phyloP scores from a whole-genome alignment of 2,329 filamentous ascomycete genomes.

The Metarhizium brunneum region DNA sequence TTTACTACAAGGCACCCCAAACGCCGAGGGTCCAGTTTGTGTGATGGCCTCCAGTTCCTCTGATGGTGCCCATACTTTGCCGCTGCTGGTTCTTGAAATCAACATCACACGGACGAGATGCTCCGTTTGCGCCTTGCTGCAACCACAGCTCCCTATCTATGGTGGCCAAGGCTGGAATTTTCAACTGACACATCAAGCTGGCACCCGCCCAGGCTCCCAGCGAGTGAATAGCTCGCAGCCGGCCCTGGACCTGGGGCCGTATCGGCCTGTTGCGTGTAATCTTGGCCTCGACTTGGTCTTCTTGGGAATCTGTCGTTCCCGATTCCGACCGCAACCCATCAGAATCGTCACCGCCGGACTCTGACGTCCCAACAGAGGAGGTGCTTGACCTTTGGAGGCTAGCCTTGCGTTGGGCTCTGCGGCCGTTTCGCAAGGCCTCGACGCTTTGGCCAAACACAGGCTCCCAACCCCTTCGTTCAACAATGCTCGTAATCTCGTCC shows the following conservation, averaged over 20 bases:
- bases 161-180: slow-evolving; percentile 58
- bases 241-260: slow-evolving; percentile 41
- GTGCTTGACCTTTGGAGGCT: slow-evolving; percentile 11
- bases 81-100: slow-evolving; percentile 49
- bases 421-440: slow-evolving; percentile 40
- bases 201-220: slow-evolving; percentile 68
- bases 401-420: slow-evolving; percentile 26
- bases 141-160: slow-evolving; percentile 65
- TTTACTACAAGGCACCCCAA: slow-evolving; percentile 43
- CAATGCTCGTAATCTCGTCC: slow-evolving; percentile 60
- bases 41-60: slow-evolving; percentile 27
- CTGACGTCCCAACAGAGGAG: slow-evolving; percentile 14
- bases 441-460: slow-evolving; percentile 61
- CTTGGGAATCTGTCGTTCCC: slow-evolving; percentile 15
- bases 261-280: slow-evolving; percentile 22
- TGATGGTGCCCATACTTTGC: slow-evolving; percentile 51
- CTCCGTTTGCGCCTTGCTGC: slow-evolving; percentile 55
- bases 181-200: slow-evolving; percentile 59
- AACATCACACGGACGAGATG: slow-evolving; percentile 49
- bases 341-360: slow-evolving; percentile 15
- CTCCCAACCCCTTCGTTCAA: slow-evolving; percentile 67
- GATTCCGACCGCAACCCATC: slow-evolving; percentile 13
- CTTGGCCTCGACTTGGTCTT: slow-evolving; percentile 27
- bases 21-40: slow-evolving; percentile 52
- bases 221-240: slow-evolving; percentile 57